Evolutionary conservation across 2,329 filamentous ascomycete species (phyloP).

Genomic region (Colletotrichum sp.): DNA sequence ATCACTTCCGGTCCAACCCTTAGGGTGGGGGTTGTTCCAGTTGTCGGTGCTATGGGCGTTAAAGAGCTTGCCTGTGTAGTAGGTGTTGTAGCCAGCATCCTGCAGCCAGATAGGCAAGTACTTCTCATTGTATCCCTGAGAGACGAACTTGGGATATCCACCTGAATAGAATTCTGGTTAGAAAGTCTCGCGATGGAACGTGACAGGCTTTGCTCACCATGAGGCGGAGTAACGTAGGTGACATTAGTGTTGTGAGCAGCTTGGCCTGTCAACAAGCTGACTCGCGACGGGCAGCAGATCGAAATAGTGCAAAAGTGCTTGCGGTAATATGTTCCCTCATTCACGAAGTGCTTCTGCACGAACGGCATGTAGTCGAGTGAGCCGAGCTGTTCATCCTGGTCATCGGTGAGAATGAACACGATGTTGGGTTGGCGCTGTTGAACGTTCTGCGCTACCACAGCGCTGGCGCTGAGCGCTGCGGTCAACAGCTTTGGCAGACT

Average conservation of each 20-base stretch:
- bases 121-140: conserved; percentile 67
- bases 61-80: conserved; percentile 76
- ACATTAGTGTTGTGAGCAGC: conserved; percentile 76
- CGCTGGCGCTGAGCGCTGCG: not conserved
- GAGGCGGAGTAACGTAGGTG: conserved; percentile 59
- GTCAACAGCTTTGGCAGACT: not conserved
- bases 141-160: conserved; percentile 69
- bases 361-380: conserved; percentile 67
- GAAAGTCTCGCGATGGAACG: conserved; percentile 29
- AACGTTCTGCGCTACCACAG: not conserved
- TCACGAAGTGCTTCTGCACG: conserved; percentile 58
- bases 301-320: conserved; percentile 72
- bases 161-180: conserved; percentile 24
- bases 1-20: conserved; percentile 62
- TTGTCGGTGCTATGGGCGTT: conserved; percentile 67
- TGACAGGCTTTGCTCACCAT: conserved; percentile 44
- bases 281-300: conserved; percentile 71
- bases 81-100: conserved; percentile 70
- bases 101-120: conserved; percentile 78
- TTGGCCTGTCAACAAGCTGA: conserved; percentile 69
- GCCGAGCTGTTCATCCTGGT: conserved; percentile 68
- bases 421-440: conserved; percentile 53
- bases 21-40: conserved; percentile 61
- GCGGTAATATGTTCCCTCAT: conserved; percentile 63
- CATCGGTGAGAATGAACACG: conserved; percentile 71